Base-by-base conservation (phyloP, 192 early-diverging fungal species). In the Allomyces macrogynus region DNA sequence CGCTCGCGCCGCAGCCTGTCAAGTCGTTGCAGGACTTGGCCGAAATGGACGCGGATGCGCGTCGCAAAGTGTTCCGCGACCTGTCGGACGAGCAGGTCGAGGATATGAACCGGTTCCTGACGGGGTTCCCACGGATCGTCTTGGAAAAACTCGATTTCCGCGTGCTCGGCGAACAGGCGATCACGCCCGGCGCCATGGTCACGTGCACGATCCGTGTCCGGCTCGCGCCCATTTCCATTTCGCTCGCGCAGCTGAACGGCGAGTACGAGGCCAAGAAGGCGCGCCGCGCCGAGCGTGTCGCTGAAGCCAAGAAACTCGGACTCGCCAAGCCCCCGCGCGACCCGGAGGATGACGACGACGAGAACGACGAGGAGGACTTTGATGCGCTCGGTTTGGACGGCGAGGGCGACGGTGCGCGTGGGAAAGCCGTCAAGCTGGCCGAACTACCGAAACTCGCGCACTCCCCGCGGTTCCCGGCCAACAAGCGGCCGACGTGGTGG, bases 401-500 rank as follows among this genome's bases (percentile, higher is more conserved):
- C 22, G 61, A 70, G 60, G 67, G 69, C 43, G 65, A 67, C 61
- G n/a, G 24, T 23, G 9, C 64, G 49, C 23, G 49, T 61, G 64
- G 62, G 64, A 61, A 74, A 64, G 49, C 49, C 49, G 20, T 57
- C 20, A 14, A n/a, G 16, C 49, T 57, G 49, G 49, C 49, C 9
- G 16, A 14, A 14, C 16, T n/a, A 16, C 16, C 20, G 49, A 14
- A n/a, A 14, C 12, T 57, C 49, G 75, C 69, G n/a, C 73, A 74
- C 67, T 73, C 76, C 60, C 76, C 73, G 11, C 65, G 75, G 67
- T 77, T 75, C 72, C 68, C 80, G 27, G 79, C 78, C 3, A 80
- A 82, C 68, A 89, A 89, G 77, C 86, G 82, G 64, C 83, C 90
- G 54, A 81, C 75, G 73, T 99, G 91, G 90, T 95, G 89, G 89